Conservation (phyloP, 139 green algal genomes). For the Volvox reticuliferus region DNA sequence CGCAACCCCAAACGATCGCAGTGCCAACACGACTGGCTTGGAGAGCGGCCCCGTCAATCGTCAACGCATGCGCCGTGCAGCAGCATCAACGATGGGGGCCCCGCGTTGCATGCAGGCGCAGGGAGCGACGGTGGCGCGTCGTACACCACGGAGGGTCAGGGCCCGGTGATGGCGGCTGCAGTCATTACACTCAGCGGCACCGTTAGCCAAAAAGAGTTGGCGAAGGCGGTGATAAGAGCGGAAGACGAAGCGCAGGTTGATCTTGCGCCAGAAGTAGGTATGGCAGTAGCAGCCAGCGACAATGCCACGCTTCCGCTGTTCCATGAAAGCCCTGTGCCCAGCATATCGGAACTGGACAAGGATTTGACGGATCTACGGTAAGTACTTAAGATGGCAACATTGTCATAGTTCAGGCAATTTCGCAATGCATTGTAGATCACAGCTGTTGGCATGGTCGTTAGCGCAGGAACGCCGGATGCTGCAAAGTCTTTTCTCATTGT, state of each 20-base stretch:
- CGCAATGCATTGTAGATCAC: background rate
- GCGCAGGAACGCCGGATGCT: background rate
- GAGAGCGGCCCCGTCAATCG: background rate
- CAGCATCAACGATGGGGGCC: no score
- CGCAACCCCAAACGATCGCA: no score
- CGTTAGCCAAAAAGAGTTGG: background rate
- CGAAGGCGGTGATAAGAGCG: background rate
- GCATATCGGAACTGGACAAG: background rate
- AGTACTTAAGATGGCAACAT: background rate
- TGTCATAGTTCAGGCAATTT: background rate
- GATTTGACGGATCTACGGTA: constrained; percentile 1
- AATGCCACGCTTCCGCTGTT: background rate
- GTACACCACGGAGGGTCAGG: background rate
- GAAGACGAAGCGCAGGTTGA: background rate
- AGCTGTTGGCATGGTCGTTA: background rate
- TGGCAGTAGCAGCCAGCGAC: background rate
- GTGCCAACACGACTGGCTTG: no score
- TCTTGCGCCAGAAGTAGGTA: no score
- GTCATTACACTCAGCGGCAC: background rate
- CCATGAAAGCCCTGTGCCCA: background rate
- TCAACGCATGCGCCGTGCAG: background rate
- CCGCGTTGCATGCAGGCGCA: no score
- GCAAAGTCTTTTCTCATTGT: background rate
- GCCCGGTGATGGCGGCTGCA: background rate
- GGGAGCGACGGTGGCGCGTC: background rate